Base-by-base conservation (phyloP, 176 grass and related monocot genomes). In the Canna indica region DNA sequence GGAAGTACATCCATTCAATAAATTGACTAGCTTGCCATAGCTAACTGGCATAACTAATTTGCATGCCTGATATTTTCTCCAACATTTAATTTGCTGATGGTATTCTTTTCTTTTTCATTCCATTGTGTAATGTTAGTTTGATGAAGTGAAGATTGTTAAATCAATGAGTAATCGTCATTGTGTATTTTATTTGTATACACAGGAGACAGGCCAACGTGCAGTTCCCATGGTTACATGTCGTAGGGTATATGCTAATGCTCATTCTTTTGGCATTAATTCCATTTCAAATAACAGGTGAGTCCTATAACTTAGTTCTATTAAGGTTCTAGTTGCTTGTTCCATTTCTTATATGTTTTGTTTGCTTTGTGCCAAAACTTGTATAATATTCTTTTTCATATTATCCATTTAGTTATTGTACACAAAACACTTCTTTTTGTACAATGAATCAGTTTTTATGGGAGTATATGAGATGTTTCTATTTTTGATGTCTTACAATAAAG, bases 261-360 rank as follows among this genome's bases (percentile, higher is more conserved):
- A 99, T 78, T 90, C 93, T 69, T 99, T 94, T 71, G 90, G 94
- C 74, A 99, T 99, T 56, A 99, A 99, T 79, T 99, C 95, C 48
- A 94, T 99, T 80, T 99, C 95, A 59, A 90, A 82, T 83, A 99
- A 99, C 82, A 99, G 95, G 95, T 99, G 63, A 66, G 26, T 59
- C 33, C 39, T 38, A 26, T 5, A 66, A 39, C n/a, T 5, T 60
- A 60, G 26, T 29, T 29, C 12, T 66, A 12, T 11, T 33, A 54
- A 18, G 8, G 38, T n/a, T 12, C 34, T 38, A 5, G 2, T 66
- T 39, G 7, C 20, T 39, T 8, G 12, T 41, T 66, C 22, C 35
- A 41, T 36, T 25, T 66, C 17, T 66, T 9, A 24, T 22, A 66
- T 66, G 63, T 39, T 25, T 33, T 4, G 8, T n/a, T n/a, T 66